Evolutionary conservation across 2,329 filamentous ascomycete species (phyloP).

Genomic region (Fusarium luffae): DNA sequence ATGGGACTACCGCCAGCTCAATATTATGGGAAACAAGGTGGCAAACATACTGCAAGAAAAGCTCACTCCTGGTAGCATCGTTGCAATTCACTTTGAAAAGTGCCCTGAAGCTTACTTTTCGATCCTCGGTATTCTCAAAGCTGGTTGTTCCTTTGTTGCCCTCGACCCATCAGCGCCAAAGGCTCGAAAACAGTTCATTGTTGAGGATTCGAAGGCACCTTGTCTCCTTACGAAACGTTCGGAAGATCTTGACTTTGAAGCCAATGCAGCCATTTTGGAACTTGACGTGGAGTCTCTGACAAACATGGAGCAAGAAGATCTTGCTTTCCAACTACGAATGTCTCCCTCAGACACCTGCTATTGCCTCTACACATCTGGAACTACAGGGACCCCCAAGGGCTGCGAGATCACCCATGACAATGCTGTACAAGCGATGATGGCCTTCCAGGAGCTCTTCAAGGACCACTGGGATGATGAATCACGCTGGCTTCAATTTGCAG

Average conservation of each 20-base stretch:
- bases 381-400: constrained; percentile 86
- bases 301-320: neutral
- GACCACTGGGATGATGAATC: constrained; percentile 79
- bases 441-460: constrained; percentile 82
- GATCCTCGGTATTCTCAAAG: constrained; percentile 84
- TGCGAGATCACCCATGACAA: constrained; percentile 92
- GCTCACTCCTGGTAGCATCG: constrained; percentile 67
- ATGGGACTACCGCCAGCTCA: constrained; percentile 82
- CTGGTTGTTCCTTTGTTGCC: constrained; percentile 83
- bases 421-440: constrained; percentile 87
- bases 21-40: constrained; percentile 77
- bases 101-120: constrained; percentile 85
- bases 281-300: constrained; percentile 50
- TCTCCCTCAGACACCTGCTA: constrained; percentile 73
- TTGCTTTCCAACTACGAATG: constrained; percentile 39
- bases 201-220: constrained; percentile 75
- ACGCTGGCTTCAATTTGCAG: constrained; percentile 91
- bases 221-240: constrained; percentile 67
- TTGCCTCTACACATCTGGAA: constrained; percentile 88
- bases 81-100: constrained; percentile 86
- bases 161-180: constrained; percentile 79
- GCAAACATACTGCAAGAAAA: constrained; percentile 70
- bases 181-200: constrained; percentile 80
- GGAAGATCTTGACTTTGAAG: constrained; percentile 49
- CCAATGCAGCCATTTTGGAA: constrained; percentile 48